These are phyloP conservation scores for Jasminum sambac DNA, from an alignment of 257 asterid genomes.

Conservation along the genomic window DNA sequence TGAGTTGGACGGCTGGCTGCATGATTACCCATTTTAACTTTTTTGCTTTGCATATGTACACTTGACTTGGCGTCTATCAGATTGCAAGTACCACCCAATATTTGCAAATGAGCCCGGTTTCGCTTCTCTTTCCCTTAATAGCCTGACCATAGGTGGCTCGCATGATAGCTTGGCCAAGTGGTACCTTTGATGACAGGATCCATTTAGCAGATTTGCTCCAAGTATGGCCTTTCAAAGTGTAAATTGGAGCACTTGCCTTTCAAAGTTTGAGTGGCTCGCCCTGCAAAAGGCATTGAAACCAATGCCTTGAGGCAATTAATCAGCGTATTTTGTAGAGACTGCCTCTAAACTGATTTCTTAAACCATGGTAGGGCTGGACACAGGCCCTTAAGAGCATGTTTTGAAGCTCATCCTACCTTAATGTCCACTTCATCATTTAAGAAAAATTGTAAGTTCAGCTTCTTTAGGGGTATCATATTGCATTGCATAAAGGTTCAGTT, in stretches of 20 bases:
- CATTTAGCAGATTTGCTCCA: too few relatives aligned
- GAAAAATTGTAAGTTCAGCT: not conserved
- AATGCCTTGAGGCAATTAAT: not conserved
- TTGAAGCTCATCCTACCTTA: not conserved
- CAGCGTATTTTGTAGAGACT: too few relatives aligned
- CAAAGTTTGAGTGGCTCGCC: not conserved
- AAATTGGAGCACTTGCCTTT: not conserved
- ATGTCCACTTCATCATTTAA: not conserved
- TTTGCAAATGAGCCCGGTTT: too few relatives aligned
- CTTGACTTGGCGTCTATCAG: too few relatives aligned
- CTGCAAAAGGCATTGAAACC: not conserved
- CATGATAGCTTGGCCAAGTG: too few relatives aligned
- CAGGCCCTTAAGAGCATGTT: not conserved
- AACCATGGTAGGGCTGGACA: not conserved
- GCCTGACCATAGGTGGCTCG: too few relatives aligned
- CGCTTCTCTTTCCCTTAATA: too few relatives aligned
- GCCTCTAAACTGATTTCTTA: not conserved
- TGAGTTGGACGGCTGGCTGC: too few relatives aligned
- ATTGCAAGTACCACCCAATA: too few relatives aligned
- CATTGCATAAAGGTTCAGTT: not conserved
- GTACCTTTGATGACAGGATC: too few relatives aligned
- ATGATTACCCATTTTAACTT: too few relatives aligned
- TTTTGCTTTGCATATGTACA: too few relatives aligned
- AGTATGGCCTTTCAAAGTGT: not conserved
- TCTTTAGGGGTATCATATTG: not conserved